A percentile compares a stretch with the other conserved stretches of the same genome.
These are phyloP conservation scores for Aspergillus fijiensis DNA, from an alignment of 2,329 filamentous ascomycete species.

Conservation along the genomic window DNA sequence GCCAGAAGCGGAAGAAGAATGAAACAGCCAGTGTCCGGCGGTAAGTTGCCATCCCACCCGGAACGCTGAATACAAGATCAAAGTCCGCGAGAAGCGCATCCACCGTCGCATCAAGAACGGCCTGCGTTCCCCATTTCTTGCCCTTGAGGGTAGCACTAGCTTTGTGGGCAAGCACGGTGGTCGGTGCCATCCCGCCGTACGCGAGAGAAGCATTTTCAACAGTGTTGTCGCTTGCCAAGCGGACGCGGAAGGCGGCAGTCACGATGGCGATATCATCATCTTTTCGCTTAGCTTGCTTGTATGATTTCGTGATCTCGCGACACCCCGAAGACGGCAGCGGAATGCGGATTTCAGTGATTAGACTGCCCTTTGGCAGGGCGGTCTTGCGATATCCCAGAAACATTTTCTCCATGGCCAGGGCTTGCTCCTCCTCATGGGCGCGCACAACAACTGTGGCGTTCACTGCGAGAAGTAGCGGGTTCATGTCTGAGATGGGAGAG, in stretches of 20 bases:
- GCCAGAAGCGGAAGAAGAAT: slow-evolving; percentile 92
- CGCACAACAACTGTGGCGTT: slow-evolving; percentile 73
- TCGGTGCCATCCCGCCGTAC: slow-evolving; percentile 85
- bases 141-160: slow-evolving; percentile 68
- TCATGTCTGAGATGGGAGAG: slow-evolving; percentile 84
- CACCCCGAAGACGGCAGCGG: slow-evolving; percentile 64
- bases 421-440: slow-evolving; percentile 62
- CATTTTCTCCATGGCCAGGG: slow-evolving; percentile 78
- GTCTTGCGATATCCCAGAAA: slow-evolving; percentile 82
- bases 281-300: slow-evolving; percentile 88
- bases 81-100: slow-evolving; percentile 75
- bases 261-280: slow-evolving; percentile 93
- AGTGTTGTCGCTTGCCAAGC: slow-evolving; percentile 60
- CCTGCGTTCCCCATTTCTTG: slow-evolving; percentile 69
- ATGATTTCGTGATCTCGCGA: slow-evolving; percentile 75
- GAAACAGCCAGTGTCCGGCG: slow-evolving; percentile 76
- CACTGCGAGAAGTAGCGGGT: slow-evolving; percentile 78
- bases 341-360: slow-evolving; percentile 76
- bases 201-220: slow-evolving; percentile 71
- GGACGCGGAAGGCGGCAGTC: slow-evolving; percentile 72
- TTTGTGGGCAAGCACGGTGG: slow-evolving; percentile 72
- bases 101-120: slow-evolving; percentile 78
- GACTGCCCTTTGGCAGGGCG: slow-evolving; percentile 68
- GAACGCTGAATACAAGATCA: slow-evolving; percentile 77
- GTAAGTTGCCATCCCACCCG: slow-evolving; percentile 88